Evolutionary conservation across 2,329 filamentous ascomycete species (phyloP).

Genomic region (Bretziella fagacearum): DNA sequence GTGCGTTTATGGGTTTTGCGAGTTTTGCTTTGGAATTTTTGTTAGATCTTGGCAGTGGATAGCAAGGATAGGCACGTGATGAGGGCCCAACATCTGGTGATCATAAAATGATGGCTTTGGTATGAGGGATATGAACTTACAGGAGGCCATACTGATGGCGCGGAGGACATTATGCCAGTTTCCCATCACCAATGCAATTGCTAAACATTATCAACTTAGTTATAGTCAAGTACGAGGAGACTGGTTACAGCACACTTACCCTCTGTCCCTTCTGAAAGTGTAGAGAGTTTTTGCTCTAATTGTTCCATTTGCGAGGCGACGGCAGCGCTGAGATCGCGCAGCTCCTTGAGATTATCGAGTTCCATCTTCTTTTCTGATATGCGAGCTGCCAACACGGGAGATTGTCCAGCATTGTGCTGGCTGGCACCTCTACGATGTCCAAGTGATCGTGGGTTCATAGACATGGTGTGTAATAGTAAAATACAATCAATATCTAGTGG

Average conservation of each 20-base stretch:
- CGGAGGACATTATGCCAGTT: constrained; percentile 81
- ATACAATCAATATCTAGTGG: too few species aligned
- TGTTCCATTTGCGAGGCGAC: constrained; percentile 70
- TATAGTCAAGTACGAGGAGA: too few species aligned
- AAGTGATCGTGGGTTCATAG: constrained; percentile 5
- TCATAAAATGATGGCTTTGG: not conserved
- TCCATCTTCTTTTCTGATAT: constrained; percentile 78
- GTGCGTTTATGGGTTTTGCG: not conserved
- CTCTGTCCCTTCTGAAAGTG: constrained; percentile 67
- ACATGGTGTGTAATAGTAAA: not conserved
- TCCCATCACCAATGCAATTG: constrained; percentile 65
- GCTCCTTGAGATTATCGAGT: constrained; percentile 58
- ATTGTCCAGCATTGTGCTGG: constrained; percentile 38
- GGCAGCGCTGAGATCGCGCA: constrained; percentile 62
- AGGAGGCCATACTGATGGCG: constrained; percentile 72
- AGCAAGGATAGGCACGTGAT: too few species aligned
- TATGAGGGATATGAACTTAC: constrained; percentile 29
- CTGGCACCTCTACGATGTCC: constrained; percentile 49
- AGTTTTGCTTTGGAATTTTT: constrained; percentile 10
- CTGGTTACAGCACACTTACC: constrained; percentile 27
- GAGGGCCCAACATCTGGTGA: too few species aligned
- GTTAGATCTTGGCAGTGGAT: too few species aligned
- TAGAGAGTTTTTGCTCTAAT: constrained; percentile 59
- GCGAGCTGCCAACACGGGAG: constrained; percentile 52
- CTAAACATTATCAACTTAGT: constrained; percentile 28